These are phyloP conservation scores for Glycyrrhiza uralensis DNA, from an alignment of 306 rosid genomes.

Conservation along the genomic window DNA sequence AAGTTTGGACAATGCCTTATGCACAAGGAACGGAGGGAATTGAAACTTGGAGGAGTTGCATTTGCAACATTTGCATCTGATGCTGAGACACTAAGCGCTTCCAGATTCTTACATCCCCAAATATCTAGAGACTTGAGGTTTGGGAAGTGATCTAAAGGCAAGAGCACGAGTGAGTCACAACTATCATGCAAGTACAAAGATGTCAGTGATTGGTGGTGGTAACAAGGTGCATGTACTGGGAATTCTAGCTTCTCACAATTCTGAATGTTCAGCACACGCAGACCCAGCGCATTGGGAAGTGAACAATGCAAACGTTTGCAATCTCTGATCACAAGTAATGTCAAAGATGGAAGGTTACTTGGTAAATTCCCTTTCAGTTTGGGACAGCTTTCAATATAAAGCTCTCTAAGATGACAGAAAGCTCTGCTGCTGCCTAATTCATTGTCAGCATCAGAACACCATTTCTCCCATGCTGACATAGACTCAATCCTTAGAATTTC, in stretches of 20 bases:
- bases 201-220: conserved; percentile 18
- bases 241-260: conserved; percentile 23
- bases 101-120: conserved; percentile 26
- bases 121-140: conserved; percentile 35
- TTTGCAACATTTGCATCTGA: background rate
- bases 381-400: conserved; percentile 29
- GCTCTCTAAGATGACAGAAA: conserved; percentile 27
- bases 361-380: conserved; percentile 31
- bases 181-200: conserved; percentile 15
- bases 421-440: background rate
- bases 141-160: conserved; percentile 33
- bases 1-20: conserved; percentile 32
- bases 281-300: conserved; percentile 12
- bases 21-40: conserved; percentile 18
- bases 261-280: conserved; percentile 19
- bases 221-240: background rate
- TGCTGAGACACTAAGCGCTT: conserved; percentile 21
- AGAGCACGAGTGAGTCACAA: conserved; percentile 30
- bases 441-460: conserved; percentile 14
- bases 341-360: conserved; percentile 36
- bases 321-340: conserved; percentile 16
- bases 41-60: background rate
- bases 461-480: conserved; percentile 33
- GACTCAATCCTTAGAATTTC: conserved; percentile 29
- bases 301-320: conserved; percentile 28